These are phyloP conservation scores for Verticillium nonalfalfae DNA, from an alignment of 2,329 filamentous ascomycete genomes.

Conservation along the genomic window DNA sequence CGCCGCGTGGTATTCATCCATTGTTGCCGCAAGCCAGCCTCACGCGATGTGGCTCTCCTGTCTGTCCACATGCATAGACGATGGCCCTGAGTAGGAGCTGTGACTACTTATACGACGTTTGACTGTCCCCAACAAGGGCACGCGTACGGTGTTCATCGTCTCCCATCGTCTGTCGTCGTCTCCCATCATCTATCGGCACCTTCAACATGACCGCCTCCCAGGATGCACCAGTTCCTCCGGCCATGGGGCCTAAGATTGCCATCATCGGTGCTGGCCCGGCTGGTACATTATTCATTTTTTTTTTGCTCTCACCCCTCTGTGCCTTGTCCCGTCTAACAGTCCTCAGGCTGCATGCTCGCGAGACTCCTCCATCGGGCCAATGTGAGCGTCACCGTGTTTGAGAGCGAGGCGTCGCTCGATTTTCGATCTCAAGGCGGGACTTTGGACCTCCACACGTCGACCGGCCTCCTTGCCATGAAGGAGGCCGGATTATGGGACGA, in stretches of 20 bases:
- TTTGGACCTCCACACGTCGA: slow-evolving; percentile 45
- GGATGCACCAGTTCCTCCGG: neutral
- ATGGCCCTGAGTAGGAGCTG: neutral
- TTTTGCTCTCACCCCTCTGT: neutral
- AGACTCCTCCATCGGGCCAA: slow-evolving; percentile 41
- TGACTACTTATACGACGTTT: neutral
- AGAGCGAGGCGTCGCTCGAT: slow-evolving; percentile 36
- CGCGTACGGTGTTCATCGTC: no score
- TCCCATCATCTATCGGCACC: no score
- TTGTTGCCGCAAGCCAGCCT: neutral
- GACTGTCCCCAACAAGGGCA: neutral
- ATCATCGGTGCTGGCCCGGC: slow-evolving; percentile 42
- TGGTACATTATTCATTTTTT: no score
- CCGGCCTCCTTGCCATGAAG: slow-evolving; percentile 43
- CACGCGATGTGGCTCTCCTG: neutral
- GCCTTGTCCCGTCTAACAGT: neutral
- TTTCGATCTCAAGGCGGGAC: slow-evolving; percentile 44
- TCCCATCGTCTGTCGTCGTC: no score
- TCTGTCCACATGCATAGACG: neutral
- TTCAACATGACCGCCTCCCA: neutral
- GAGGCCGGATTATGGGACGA: slow-evolving; percentile 41
- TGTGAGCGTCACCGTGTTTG: slow-evolving; percentile 42
- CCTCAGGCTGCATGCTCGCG: slow-evolving; percentile 38
- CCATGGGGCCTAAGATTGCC: slow-evolving; percentile 25
- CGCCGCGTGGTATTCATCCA: neutral